These are phyloP conservation scores for Rhizopogon vulgaris DNA, from an alignment of 768 basidiomycete species.

Conservation along the genomic window DNA sequence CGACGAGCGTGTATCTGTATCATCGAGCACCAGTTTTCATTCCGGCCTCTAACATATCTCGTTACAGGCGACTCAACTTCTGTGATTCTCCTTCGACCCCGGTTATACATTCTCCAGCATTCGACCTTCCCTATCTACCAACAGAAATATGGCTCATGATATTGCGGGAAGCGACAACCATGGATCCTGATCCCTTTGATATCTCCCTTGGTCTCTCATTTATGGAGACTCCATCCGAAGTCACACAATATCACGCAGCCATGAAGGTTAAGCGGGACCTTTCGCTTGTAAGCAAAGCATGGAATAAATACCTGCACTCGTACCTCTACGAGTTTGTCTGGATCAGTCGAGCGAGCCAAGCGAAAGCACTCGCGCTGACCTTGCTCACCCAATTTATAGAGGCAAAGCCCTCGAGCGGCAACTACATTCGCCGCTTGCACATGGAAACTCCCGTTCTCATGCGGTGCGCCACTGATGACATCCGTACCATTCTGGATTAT, in stretches of 20 bases:
- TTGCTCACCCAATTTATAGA: slow-evolving; percentile 38
- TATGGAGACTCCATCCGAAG: slow-evolving; percentile 39
- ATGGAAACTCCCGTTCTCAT: slow-evolving; percentile 63
- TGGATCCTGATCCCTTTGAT: slow-evolving; percentile 39
- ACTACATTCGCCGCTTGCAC: slow-evolving; percentile 56
- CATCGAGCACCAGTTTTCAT: not conserved
- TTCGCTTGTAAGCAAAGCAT: slow-evolving; percentile 49
- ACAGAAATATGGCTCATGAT: slow-evolving; percentile 64
- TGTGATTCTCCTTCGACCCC: slow-evolving; percentile 8
- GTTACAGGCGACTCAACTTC: slow-evolving; percentile 5
- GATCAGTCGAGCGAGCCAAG: slow-evolving; percentile 51
- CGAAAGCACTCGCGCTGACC: slow-evolving; percentile 39
- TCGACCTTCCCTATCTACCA: slow-evolving; percentile 42
- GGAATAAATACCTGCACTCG: slow-evolving; percentile 48
- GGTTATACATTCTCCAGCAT: slow-evolving; percentile 23
- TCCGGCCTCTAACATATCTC: not conserved
- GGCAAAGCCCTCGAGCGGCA: slow-evolving; percentile 32
- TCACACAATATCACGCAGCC: slow-evolving; percentile 37
- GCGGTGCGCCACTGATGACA: slow-evolving; percentile 58
- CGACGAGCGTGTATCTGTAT: not conserved
- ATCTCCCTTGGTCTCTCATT: slow-evolving; percentile 52
- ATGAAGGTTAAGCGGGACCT: slow-evolving; percentile 47
- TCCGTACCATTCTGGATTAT: slow-evolving; percentile 64
- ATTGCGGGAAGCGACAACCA: slow-evolving; percentile 49
- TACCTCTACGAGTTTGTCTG: slow-evolving; percentile 66